Evolutionary conservation across 306 rosid genomes (phyloP), one percentile per base, ranked within the genome.

Genomic region (Alnus rubra): DNA sequence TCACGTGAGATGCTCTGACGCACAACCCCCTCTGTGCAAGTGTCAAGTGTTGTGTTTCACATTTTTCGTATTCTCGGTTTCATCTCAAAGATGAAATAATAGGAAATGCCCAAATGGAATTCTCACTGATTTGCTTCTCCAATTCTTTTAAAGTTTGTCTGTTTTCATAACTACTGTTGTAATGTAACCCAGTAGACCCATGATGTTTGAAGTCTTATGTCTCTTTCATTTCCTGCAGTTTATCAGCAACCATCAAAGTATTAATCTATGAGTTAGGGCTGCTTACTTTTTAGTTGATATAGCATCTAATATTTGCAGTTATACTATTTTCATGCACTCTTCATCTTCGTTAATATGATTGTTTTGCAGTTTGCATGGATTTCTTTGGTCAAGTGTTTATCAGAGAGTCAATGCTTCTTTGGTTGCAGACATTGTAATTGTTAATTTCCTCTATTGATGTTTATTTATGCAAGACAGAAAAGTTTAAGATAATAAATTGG

Each of bases 331-430:
- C 33, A 47, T 35, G 31, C 49, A 19, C 42, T 23, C 68, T 30
- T 39, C 42, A 50, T 13, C 70, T 73, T 74, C 42, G 0, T 19
- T 47, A n/a, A 67, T 9, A 7, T 56, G 45, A 69, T 4, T 47
- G 19, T 74, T 86, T 82, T 85, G 87, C 93, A 95, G 98, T 94
- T 87, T 93, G 94, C 89, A 87, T 79, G 80, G 84, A 81, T 87
- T 84, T 87, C 88, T 80, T 89, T 86, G 86, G 80, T 74, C 80
- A 71, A 82, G 73, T 47, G 58, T 80, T 82, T 77, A 56, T 77
- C 62, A 45, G 84, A 80, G 88, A 75, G 77, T 79, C 76, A 55
- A 74, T 86, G 92, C 92, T 88, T 80, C 90, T 86, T 85, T 90
- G 93, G 93, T 75, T 82, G 76, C 79, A 31, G 44, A 71, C 71